Percentiles rank a stretch among this genome's conserved stretches.
phyloP scores from a whole-genome alignment of 2,329 filamentous ascomycete species.

The Aspergillus luchuensis region DNA sequence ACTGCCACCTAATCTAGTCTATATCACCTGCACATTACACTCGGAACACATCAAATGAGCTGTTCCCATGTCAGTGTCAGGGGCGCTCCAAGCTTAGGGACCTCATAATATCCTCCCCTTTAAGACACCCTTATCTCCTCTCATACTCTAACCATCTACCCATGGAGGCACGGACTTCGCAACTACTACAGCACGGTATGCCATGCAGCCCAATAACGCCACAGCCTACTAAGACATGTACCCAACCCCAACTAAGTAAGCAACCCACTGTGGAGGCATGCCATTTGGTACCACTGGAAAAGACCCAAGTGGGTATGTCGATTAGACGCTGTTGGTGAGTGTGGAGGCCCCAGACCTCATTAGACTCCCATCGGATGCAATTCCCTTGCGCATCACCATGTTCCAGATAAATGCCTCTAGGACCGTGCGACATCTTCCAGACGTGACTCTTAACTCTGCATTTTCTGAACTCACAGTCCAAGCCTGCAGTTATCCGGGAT shows the following conservation, averaged over 20 bases:
- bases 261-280: slow-evolving; percentile 14
- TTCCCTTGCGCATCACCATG: background rate
- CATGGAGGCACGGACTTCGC: background rate
- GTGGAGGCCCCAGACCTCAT: background rate
- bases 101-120: background rate
- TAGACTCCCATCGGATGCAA: background rate
- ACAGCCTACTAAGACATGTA: slow-evolving; percentile 6
- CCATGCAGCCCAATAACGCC: slow-evolving; percentile 9
- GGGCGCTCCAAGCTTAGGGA: background rate
- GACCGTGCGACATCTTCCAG: background rate
- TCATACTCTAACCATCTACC: background rate
- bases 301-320: slow-evolving; percentile 8
- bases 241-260: background rate
- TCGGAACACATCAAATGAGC: slow-evolving; percentile 6
- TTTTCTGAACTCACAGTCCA: background rate
- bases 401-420: background rate
- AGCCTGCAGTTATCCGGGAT: background rate
- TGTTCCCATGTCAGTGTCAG: slow-evolving; percentile 3
- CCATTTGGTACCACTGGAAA: slow-evolving; percentile 20
- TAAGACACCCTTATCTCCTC: background rate
- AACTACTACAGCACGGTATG: background rate
- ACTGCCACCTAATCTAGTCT: background rate
- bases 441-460: background rate
- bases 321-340: background rate
- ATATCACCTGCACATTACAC: slow-evolving; percentile 14